A percentile compares a stretch with the other conserved stretches of the same genome.
Evolutionary conservation across 306 rosid species (phyloP).

Genomic region (Dicorynia guianensis): DNA sequence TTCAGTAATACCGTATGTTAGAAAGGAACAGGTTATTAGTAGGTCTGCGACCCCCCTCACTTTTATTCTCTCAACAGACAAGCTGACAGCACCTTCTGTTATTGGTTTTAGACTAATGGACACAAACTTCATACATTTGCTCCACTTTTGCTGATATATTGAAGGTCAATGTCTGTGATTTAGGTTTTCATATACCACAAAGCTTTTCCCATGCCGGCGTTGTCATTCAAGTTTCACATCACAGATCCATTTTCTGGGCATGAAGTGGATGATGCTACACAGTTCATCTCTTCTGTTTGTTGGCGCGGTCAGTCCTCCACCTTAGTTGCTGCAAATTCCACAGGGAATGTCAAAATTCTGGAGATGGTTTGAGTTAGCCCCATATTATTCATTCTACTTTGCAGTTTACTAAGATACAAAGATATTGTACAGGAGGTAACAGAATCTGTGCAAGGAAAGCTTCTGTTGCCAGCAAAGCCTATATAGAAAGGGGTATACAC

Average conservation of each 20-base stretch:
- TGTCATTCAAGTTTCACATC: slow-evolving; percentile 84
- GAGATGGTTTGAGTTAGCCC: slow-evolving; percentile 77
- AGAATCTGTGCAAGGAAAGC: slow-evolving; percentile 40
- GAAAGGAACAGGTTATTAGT: too few relatives aligned
- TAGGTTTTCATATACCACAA: slow-evolving; percentile 98
- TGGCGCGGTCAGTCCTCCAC: slow-evolving; percentile 94
- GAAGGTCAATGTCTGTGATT: slow-evolving; percentile 40
- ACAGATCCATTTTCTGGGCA: slow-evolving; percentile 77
- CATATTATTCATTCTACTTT: background rate
- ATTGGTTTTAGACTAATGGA: background rate
- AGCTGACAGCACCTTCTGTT: too few relatives aligned
- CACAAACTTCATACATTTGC: background rate
- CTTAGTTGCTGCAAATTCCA: slow-evolving; percentile 88
- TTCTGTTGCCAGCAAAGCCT: slow-evolving; percentile 42
- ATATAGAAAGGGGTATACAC: slow-evolving; percentile 49
- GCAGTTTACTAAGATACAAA: slow-evolving; percentile 34
- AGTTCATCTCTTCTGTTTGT: slow-evolving; percentile 88
- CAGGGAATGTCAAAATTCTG: slow-evolving; percentile 90
- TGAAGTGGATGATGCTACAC: slow-evolving; percentile 74
- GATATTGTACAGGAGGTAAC: slow-evolving; percentile 41
- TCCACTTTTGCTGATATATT: slow-evolving; percentile 5
- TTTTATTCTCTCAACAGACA: too few relatives aligned
- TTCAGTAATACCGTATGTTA: background rate
- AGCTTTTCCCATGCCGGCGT: slow-evolving; percentile 94
- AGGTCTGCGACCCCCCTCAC: too few relatives aligned